These are phyloP conservation scores for Globisporangium camurandrum DNA, from an alignment of 352 stramenopile genomes.

Conservation along the genomic window DNA sequence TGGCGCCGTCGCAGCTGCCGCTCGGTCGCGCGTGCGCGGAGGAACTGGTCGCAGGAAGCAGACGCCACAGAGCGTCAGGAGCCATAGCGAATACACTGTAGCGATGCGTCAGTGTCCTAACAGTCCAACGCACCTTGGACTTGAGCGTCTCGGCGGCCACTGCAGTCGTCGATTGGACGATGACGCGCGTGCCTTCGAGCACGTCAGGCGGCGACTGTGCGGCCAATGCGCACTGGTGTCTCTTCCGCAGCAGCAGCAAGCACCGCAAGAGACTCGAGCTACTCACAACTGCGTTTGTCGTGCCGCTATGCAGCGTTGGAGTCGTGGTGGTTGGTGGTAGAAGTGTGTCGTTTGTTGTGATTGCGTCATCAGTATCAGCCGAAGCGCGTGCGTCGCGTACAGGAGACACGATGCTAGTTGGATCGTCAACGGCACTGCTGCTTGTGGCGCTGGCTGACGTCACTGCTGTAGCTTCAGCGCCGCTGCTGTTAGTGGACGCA, in stretches of 20 bases:
- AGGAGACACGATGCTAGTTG: too few relatives aligned
- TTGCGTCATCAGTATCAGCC: too few relatives aligned
- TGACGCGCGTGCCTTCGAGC: slow-evolving; percentile 26
- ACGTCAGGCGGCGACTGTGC: slow-evolving; percentile 22
- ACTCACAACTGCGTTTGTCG: not conserved
- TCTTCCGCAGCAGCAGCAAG: slow-evolving; percentile 33
- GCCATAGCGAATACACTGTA: not conserved
- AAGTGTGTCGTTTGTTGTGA: too few relatives aligned
- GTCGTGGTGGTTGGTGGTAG: too few relatives aligned
- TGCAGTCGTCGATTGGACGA: slow-evolving; percentile 17
- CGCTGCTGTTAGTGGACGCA: not conserved
- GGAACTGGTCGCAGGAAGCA: slow-evolving; percentile 22
- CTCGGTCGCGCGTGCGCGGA: slow-evolving; percentile 28
- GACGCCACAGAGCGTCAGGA: not conserved
- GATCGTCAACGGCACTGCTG: too few relatives aligned
- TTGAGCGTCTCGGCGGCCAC: slow-evolving; percentile 32
- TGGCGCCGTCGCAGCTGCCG: slow-evolving; percentile 15
- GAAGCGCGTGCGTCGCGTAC: too few relatives aligned
- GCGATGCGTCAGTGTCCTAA: not conserved
- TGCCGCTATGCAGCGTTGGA: not conserved
- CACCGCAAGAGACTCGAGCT: slow-evolving; percentile 25
- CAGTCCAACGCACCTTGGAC: slow-evolving; percentile 24
- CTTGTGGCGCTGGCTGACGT: too few relatives aligned
- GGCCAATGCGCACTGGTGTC: slow-evolving; percentile 15
- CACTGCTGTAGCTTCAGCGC: too few relatives aligned